Conservation (phyloP, 2,329 filamentous ascomycete species). For the Fusarium avenaceum region DNA sequence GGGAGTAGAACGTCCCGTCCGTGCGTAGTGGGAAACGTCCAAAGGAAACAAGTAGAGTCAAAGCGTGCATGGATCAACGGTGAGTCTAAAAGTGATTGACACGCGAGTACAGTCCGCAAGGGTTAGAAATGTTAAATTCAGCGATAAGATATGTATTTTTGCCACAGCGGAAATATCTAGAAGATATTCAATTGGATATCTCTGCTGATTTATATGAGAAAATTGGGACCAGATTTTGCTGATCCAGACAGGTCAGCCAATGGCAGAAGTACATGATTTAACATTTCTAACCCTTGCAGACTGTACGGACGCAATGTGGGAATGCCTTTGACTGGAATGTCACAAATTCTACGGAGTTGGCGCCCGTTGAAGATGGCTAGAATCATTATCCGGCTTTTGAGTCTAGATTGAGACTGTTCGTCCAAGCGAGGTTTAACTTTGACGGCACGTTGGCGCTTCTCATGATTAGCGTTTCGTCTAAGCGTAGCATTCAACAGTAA, state of each 20-base stretch:
- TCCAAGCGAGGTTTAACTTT: not conserved
- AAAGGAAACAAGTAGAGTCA: not conserved
- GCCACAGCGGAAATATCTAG: too few relatives aligned
- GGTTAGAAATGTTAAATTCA: too few relatives aligned
- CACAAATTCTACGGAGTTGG: too few relatives aligned
- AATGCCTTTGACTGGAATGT: constrained; percentile 7
- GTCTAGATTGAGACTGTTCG: not conserved
- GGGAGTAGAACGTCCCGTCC: not conserved
- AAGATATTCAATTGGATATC: too few relatives aligned
- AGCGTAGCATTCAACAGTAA: not conserved
- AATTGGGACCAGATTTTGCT: too few relatives aligned
- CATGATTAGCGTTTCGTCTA: not conserved
- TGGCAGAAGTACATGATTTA: too few relatives aligned
- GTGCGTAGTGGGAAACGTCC: not conserved
- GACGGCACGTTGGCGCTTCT: too few relatives aligned
- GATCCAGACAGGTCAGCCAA: too few relatives aligned
- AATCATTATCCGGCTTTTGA: not conserved
- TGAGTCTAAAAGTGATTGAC: not conserved
- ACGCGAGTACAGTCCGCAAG: not conserved
- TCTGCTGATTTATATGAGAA: too few relatives aligned
- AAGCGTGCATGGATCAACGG: not conserved
- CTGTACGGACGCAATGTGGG: constrained; percentile 1
- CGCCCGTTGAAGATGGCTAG: too few relatives aligned
- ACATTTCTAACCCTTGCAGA: too few relatives aligned
- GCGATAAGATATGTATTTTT: too few relatives aligned